phyloP scores from a whole-genome alignment of 2,329 filamentous ascomycete species.

The Colletotrichum musae region DNA sequence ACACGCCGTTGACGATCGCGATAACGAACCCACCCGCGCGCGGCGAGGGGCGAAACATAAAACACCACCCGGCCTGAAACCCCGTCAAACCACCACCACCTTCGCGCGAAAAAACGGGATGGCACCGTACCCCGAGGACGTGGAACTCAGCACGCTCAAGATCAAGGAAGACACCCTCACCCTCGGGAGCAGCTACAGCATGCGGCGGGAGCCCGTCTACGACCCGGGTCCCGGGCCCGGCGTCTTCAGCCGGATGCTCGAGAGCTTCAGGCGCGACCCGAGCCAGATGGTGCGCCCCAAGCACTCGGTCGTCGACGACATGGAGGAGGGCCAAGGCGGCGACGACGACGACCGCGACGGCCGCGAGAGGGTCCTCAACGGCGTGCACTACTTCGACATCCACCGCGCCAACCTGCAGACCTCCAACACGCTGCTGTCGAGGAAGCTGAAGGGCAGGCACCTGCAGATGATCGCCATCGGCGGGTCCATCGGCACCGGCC shows the following conservation, averaged over 20 bases:
- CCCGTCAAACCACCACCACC: constrained; percentile 8
- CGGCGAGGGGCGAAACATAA: background rate
- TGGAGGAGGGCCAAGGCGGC: constrained; percentile 23
- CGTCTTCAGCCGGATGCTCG: constrained; percentile 62
- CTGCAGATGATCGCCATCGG: constrained; percentile 98
- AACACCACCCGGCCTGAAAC: background rate
- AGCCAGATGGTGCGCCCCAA: constrained; percentile 62
- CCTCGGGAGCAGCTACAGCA: constrained; percentile 65
- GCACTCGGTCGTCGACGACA: constrained; percentile 52
- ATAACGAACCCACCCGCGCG: background rate
- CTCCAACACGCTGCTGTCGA: constrained; percentile 80
- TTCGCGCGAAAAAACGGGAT: constrained; percentile 45
- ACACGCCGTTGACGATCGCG: background rate
- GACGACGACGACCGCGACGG: constrained; percentile 34
- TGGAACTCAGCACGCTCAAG: constrained; percentile 72
- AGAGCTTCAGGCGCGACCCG: constrained; percentile 76
- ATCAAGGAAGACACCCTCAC: constrained; percentile 71
- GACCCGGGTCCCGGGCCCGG: constrained; percentile 52
- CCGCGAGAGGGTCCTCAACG: constrained; percentile 51
- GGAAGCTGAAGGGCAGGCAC: constrained; percentile 86
- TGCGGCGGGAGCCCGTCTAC: constrained; percentile 66
- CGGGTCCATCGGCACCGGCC: constrained; percentile 89
- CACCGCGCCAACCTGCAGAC: constrained; percentile 78
- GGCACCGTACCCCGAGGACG: constrained; percentile 56
- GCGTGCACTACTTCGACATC: constrained; percentile 68